Conservation (phyloP, 177 flowering plant genomes). For the Vitis hybrid region DNA sequence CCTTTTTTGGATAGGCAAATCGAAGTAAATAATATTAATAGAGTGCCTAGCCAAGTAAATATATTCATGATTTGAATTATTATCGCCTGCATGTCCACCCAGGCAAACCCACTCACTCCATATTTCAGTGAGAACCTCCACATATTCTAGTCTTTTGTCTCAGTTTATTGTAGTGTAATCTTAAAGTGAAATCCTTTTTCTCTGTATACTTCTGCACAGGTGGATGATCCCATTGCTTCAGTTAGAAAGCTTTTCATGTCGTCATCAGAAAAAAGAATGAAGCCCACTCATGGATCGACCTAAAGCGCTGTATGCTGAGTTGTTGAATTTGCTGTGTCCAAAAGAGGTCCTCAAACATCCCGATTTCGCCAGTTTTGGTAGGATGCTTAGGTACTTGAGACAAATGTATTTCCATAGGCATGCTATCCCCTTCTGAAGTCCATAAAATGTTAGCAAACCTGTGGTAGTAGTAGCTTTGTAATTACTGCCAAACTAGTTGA, state of each 20-base stretch:
- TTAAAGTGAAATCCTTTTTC: not conserved
- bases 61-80: no score
- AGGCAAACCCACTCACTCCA: no score
- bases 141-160: no score
- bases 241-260: constrained; percentile 67
- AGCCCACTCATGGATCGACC: constrained; percentile 28
- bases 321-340: not conserved
- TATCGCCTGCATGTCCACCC: no score
- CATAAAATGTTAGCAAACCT: no score
- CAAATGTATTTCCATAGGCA: not conserved
- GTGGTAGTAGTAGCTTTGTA: no score
- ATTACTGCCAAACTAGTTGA: no score
- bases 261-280: constrained; percentile 55
- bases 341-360: not conserved
- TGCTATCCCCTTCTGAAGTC: not conserved
- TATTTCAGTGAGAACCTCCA: no score
- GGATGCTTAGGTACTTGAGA: not conserved
- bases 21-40: no score
- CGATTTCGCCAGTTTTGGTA: not conserved
- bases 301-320: constrained; percentile 6
- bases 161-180: no score
- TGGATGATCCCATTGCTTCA: constrained; percentile 77
- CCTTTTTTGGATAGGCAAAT: no score
- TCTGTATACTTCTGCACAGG: constrained; percentile 42
- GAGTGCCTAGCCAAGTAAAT: no score